Base-by-base conservation (phyloP, 2,329 filamentous ascomycete species). In the Exophiala sp. region DNA sequence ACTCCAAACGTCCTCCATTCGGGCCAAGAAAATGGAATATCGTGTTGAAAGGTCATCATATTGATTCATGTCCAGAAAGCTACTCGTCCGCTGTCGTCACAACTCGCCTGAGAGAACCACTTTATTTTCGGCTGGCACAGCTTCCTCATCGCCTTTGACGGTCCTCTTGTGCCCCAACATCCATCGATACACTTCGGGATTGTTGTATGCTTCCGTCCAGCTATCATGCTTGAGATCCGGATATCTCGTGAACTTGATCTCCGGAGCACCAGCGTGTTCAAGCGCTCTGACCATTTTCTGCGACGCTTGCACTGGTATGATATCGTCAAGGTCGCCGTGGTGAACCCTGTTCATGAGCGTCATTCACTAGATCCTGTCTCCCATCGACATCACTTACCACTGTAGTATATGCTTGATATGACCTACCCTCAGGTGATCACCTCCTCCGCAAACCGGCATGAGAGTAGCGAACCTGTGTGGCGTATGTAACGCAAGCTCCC, bases 401-500 rank as follows among this genome's bases (percentile, higher is more conserved):
- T 59, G 57, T 24, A 54, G 57, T 12, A 59, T n/a, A 57, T 59
- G 54, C 42, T 46, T 45, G 36, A 59, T 57, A 36, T 46, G 42
- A 38, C 43, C 29, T 5, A 44, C 57, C 8, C 53, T 33, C 14
- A 52, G 18, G 1, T 44, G 32, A 39, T 59, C 54, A 6, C 57
- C 57, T 24, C 57, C 57, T 3, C 57, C 57, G 39, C 57, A 59
- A 32, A 57, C 50, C 2, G 54, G 57, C 47, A 51, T 49, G 14
- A 59, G 35, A 3, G 46, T 59, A 12, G 57, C 54, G 35, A 59
- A 59, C 16, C 54, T 50, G 41, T 50, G 40, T 1, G 57, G 57
- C n/a, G 53, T 52, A 21, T 59, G 44, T 35, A 52, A 16, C 1
- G 45, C 57, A 20, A 59, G 43, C 35, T 57, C 54, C 57, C 57